Percentiles rank a stretch among this genome's conserved stretches.
These are phyloP conservation scores for Phytophthora quininea DNA, from an alignment of 352 stramenopile genomes.

Conservation along the genomic window DNA sequence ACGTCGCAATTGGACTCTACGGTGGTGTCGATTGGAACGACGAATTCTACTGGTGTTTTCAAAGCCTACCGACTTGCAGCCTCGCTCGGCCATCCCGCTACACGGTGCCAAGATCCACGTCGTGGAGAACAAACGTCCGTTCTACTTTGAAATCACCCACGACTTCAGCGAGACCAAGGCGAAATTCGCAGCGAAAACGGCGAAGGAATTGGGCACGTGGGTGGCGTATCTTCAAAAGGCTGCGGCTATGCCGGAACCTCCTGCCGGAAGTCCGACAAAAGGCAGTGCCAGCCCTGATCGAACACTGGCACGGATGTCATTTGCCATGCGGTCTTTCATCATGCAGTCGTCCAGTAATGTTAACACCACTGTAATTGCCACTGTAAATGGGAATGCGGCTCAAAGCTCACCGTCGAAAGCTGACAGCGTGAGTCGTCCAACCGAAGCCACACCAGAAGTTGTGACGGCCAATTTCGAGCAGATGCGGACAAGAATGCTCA, in stretches of 20 bases:
- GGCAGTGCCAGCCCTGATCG: conserved; percentile 43
- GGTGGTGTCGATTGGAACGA: conserved; percentile 80
- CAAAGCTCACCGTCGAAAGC: conserved; percentile 25
- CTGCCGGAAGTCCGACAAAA: conserved; percentile 45
- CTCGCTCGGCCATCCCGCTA: conserved; percentile 68
- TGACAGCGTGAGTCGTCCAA: conserved; percentile 16
- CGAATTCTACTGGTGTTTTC: conserved; percentile 79
- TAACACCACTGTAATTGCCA: conserved; percentile 11
- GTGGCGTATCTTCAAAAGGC: conserved; percentile 58
- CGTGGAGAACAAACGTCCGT: conserved; percentile 68
- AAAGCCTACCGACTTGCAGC: conserved; percentile 49
- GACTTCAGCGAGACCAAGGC: conserved; percentile 76
- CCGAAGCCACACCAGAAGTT: conserved; percentile 23
- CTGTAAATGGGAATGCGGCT: conserved; percentile 8
- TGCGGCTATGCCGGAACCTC: conserved; percentile 54
- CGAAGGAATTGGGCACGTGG: conserved; percentile 69
- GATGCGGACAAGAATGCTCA: conserved; percentile 33
- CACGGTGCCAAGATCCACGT: conserved; percentile 70
- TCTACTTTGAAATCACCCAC: conserved; percentile 84
- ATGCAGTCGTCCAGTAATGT: conserved; percentile 47
- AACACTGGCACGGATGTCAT: conserved; percentile 73
- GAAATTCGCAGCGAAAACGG: conserved; percentile 71
- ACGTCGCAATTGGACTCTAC: conserved; percentile 74
- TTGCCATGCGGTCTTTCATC: conserved; percentile 79
- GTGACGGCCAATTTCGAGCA: conserved; percentile 21